Evolutionary conservation across 805 yeast genomes (phyloP), one percentile per base, ranked within the genome.

Genomic region (Saccharomycopsis fodiens): DNA sequence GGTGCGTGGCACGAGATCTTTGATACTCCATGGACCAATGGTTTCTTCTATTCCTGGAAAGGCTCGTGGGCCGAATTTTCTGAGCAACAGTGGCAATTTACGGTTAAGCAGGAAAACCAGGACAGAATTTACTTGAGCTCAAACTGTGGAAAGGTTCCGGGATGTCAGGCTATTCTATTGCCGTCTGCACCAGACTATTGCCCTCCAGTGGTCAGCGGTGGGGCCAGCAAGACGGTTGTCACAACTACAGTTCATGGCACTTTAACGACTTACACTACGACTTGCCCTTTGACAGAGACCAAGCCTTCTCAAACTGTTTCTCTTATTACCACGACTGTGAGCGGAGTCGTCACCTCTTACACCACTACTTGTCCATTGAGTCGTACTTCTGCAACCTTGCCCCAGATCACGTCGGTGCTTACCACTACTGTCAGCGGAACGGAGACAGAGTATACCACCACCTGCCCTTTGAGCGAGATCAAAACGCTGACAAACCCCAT

Each of bases 21-120:
- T 35, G 31, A 16, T 13, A 19, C 23, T 8, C 15, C 13, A 15
- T 42, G 50, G 47, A 20, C 31, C 21, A 22, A 42, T 10, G 47
- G 47, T 12, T 42, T 49, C 36, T 49, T 49, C 17, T 49, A 45
- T 23, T 22, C 45, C 10, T 25, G 29, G 29, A 38, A 29, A 12
- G 20, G 15, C 15, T 19, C 36, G 13, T 48, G 46, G 46, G 25
- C 21, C 1, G 40, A 45, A 2, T 22, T 48, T 12, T 19, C 29
- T 13, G 29, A 20, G 5, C 46, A 48, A 39, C 21, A 10, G 1
- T 48, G 40, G 40, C 39, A 38, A 12, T 35, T 47, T 21, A 29
- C 12, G 6, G 27, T 47, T 15, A 31, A 44, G 27, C 12, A 16
- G n/a, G 16, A 19, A 31, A 13, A 27, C 13, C 34, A 30, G 20